Conservation (phyloP, 73 alveolate genomes). For the Urostyla sp. region DNA sequence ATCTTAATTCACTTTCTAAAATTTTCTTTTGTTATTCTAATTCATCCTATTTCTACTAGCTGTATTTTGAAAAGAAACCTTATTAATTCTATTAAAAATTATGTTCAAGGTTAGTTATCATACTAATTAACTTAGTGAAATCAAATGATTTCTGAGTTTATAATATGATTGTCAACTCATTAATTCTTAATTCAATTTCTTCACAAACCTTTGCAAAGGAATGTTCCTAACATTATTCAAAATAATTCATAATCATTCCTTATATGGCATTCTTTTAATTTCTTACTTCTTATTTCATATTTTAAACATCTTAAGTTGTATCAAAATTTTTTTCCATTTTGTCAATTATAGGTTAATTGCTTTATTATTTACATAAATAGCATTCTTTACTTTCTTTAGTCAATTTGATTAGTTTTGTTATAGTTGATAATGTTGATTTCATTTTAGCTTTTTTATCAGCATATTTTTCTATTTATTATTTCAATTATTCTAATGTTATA, state of each 20-base stretch:
- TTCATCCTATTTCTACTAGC: no score
- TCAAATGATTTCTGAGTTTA: not conserved
- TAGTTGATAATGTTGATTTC: not conserved
- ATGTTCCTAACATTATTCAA: conserved; percentile 17
- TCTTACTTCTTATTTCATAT: not conserved
- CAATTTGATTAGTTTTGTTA: not conserved
- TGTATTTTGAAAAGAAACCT: no score
- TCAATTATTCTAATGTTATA: not conserved
- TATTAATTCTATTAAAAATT: no score
- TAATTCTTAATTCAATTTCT: conserved; percentile 9
- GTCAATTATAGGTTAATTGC: not conserved
- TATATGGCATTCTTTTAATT: not conserved
- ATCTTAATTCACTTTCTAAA: no score
- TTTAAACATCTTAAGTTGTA: no score
- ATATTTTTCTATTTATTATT: not conserved
- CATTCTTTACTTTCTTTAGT: not conserved
- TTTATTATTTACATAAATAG: conserved; percentile 1
- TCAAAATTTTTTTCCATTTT: not conserved
- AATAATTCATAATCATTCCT: not conserved
- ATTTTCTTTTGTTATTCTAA: no score
- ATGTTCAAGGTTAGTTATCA: no score
- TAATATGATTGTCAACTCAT: not conserved
- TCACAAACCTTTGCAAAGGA: not conserved
- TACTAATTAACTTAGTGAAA: no score
- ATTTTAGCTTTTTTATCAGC: not conserved